Evolutionary conservation across 306 rosid genomes (phyloP).

Genomic region (Pyrus bretschneideri): DNA sequence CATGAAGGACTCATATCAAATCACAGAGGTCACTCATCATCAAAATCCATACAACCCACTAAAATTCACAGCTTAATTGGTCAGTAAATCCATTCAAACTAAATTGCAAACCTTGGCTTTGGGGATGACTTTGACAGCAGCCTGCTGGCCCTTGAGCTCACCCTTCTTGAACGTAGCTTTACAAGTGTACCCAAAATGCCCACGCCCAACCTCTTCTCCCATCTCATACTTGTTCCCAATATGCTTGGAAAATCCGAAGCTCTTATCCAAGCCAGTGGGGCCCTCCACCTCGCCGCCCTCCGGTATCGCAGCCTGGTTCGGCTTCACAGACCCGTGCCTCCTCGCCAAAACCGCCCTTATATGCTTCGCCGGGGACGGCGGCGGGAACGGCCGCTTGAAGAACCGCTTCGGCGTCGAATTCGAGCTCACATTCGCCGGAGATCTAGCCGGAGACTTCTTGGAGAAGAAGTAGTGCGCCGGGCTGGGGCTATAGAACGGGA

Average conservation of each 20-base stretch:
- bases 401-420: slow-evolving; percentile 61
- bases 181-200: slow-evolving; percentile 87
- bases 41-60: not conserved
- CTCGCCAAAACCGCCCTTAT: slow-evolving; percentile 62
- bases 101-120: slow-evolving; percentile 60
- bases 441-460: slow-evolving; percentile 83
- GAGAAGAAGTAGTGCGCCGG: slow-evolving; percentile 69
- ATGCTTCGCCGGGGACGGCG: slow-evolving; percentile 95
- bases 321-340: slow-evolving; percentile 77
- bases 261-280: slow-evolving; percentile 59
- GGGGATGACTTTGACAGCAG: slow-evolving; percentile 88
- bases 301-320: slow-evolving; percentile 59
- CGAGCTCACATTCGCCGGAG: slow-evolving; percentile 47
- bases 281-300: slow-evolving; percentile 57
- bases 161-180: slow-evolving; percentile 66
- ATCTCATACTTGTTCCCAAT: slow-evolving; percentile 64
- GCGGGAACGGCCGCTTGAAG: slow-evolving; percentile 61
- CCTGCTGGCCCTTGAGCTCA: slow-evolving; percentile 58
- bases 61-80: not conserved
- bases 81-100: not conserved
- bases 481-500: slow-evolving; percentile 72
- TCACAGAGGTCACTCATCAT: not conserved
- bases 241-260: slow-evolving; percentile 81
- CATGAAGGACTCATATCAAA: not conserved
- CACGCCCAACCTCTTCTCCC: slow-evolving; percentile 86